Base-by-base conservation (phyloP, 2,329 filamentous ascomycete species). In the Trematosphaeria pertusa region DNA sequence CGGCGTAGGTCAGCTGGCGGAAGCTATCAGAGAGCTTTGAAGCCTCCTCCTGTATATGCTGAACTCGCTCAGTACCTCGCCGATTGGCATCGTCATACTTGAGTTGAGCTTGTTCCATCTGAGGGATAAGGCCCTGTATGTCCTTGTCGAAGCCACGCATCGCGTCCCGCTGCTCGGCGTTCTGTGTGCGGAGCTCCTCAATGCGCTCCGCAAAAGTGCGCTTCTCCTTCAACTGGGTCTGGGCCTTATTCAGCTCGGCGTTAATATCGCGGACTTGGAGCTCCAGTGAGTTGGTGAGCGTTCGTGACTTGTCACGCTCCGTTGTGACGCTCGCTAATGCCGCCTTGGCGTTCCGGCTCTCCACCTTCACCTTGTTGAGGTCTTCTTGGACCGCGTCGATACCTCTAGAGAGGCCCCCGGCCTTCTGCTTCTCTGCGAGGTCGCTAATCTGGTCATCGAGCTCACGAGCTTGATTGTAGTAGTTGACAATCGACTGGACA, bases 311-410 rank as follows among this genome's bases (percentile, higher is more conserved):
- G 56, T 96, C 89, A 56, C 83, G 86, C 24, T 94, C 89, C 10
- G 74, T 75, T 0, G 80, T 83, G 22, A 95, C 73, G 59, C 88
- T 88, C 5, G 81, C 73, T 10, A 93, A 79, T 33, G 78, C 81
- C 32, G 78, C 78, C 64, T 89, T 91, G 20, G 85, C 73, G 17
- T 75, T 74, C 43, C 87, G 83, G 56, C 85, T 80, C 64, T 89
- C 84, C 50, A 91, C 89, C 15, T 81, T 82, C 45, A 87, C 80
- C 14, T 76, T 73, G 37, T 84, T 84, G 51, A 91, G 83, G 37
- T 91, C 83, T 42, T 89, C 86, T 59, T 94, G 88, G 42, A 97
- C 91, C 56, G 94, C 89, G 43, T 96, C 89, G 5, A 91, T 81
- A 21, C 88, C 89, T 52, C 89, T 84, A 11, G 83, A 81, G 8